Percentiles rank a stretch among this genome's conserved stretches.
phyloP scores from a whole-genome alignment of 805 yeast genomes.

The Saturnispora ahearnii region DNA sequence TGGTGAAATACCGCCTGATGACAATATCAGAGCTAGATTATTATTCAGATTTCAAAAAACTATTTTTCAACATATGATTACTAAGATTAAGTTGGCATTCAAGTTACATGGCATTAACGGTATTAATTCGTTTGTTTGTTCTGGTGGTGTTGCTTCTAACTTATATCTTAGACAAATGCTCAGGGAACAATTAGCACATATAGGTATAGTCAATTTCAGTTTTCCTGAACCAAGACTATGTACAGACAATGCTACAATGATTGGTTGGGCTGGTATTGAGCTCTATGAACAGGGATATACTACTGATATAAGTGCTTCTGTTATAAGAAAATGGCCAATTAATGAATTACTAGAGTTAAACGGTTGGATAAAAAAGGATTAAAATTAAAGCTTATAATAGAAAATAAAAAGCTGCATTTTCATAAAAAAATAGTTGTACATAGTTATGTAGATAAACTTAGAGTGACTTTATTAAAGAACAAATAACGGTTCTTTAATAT shows the following conservation, averaged over 20 bases:
- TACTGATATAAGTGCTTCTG: conserved; percentile 49
- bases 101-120: conserved; percentile 30
- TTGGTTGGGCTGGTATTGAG: conserved; percentile 95
- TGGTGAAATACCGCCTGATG: conserved; percentile 14
- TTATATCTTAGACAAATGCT: conserved; percentile 42
- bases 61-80: conserved; percentile 63
- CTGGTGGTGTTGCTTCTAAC: conserved; percentile 95
- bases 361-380: conserved; percentile 35
- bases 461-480: not conserved
- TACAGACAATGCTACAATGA: conserved; percentile 95
- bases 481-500: conserved; percentile 45
- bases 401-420: not conserved
- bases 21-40: conserved; percentile 32
- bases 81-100: conserved; percentile 49
- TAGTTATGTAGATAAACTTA: not conserved
- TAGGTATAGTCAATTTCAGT: conserved; percentile 33
- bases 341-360: conserved; percentile 37
- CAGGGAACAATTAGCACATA: conserved; percentile 27
- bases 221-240: conserved; percentile 70
- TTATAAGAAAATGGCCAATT: conserved; percentile 79
- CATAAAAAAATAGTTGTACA: not conserved
- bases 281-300: conserved; percentile 49
- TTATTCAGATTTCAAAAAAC: conserved; percentile 55
- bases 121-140: conserved; percentile 52
- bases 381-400: too few relatives aligned